Percentiles rank a stretch among this genome's conserved stretches.
phyloP scores from a whole-genome alignment of 148 eudicot species.

The Beta vulgaris region DNA sequence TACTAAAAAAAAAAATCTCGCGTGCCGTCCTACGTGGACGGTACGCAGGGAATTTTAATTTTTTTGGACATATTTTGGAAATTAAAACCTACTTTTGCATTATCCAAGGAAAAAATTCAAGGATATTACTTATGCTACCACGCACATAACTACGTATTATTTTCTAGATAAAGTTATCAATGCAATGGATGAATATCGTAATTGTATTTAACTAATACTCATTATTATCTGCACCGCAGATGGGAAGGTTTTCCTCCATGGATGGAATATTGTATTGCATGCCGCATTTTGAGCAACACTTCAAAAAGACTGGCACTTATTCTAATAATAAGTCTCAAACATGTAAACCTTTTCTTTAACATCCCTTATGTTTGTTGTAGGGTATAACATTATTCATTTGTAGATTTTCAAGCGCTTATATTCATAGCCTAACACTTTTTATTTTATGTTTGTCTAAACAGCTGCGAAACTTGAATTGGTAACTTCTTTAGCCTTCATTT shows the following conservation, averaged over 20 bases:
- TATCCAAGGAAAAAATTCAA: too few species aligned
- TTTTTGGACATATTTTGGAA: too few species aligned
- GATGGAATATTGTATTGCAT: constrained; percentile 72
- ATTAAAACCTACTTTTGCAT: too few species aligned
- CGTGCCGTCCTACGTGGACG: too few species aligned
- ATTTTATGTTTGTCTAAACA: constrained; percentile 2
- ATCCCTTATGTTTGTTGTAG: background rate
- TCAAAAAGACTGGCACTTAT: constrained; percentile 50
- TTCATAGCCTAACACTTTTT: background rate
- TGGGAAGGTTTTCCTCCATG: constrained; percentile 49
- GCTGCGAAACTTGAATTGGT: constrained; percentile 24
- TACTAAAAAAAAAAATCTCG: too few species aligned
- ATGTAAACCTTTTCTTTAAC: constrained; percentile 27
- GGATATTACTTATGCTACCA: too few species aligned
- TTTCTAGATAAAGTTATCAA: too few species aligned
- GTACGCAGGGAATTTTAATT: too few species aligned
- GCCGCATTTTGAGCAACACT: constrained; percentile 82
- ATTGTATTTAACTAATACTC: background rate
- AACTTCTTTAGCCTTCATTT: background rate
- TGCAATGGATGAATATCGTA: too few species aligned
- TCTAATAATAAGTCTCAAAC: constrained; percentile 34
- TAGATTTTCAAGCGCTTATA: too few species aligned
- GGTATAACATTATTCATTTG: too few species aligned
- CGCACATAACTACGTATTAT: too few species aligned
- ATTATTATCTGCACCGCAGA: constrained; percentile 25